Conservation (phyloP, 768 basidiomycete species). For the Galerina sulciceps region DNA sequence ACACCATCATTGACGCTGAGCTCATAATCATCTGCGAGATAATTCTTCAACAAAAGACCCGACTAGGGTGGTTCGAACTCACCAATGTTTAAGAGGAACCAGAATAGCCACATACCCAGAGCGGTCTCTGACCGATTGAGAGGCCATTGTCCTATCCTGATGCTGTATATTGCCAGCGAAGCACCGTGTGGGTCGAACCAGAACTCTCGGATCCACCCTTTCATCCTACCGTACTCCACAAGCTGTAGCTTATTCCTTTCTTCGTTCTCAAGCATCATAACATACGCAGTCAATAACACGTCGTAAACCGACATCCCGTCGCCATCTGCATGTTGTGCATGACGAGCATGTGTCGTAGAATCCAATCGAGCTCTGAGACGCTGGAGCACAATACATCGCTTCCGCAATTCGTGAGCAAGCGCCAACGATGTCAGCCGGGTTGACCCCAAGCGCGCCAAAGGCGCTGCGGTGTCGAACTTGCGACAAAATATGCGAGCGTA, state of each 20-base stretch:
- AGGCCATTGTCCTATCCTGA: constrained; percentile 60
- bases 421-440: constrained; percentile 41
- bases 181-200: constrained; percentile 67
- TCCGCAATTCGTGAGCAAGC: constrained; percentile 66
- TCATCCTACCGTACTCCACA: constrained; percentile 66
- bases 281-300: constrained; percentile 69
- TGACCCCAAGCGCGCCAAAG: constrained; percentile 51
- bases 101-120: constrained; percentile 80
- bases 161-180: constrained; percentile 47
- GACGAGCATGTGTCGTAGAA: constrained; percentile 30
- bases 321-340: constrained; percentile 24
- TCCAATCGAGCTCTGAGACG: constrained; percentile 53
- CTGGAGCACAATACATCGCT: constrained; percentile 61
- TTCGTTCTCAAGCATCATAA: constrained; percentile 84
- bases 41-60: background rate
- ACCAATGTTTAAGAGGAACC: constrained; percentile 72
- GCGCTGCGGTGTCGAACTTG: constrained; percentile 68
- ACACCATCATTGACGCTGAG: constrained; percentile 38
- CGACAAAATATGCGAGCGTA: constrained; percentile 70
- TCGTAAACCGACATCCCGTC: constrained; percentile 36
- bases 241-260: constrained; percentile 74
- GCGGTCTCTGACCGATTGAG: constrained; percentile 52
- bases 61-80: constrained; percentile 21
- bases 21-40: constrained; percentile 49
- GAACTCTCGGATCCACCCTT: constrained; percentile 66